These are phyloP conservation scores for Chytriomyces confervae DNA, from an alignment of 192 early-diverging fungal genomes.

Conservation along the genomic window DNA sequence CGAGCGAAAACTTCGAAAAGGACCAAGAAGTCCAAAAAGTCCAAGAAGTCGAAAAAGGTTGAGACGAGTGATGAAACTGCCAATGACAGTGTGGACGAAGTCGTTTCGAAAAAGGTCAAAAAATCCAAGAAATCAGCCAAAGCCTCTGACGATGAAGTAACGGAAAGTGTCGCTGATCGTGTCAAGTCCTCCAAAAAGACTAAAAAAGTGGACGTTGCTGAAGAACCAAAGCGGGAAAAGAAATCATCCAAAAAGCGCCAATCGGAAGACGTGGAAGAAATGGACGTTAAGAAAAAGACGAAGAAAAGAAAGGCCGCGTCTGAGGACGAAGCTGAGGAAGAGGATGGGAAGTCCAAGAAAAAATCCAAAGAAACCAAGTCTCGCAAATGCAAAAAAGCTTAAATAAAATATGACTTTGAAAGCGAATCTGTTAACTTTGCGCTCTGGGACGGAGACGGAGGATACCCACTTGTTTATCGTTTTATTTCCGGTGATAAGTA, in stretches of 20 bases:
- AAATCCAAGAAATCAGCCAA: background rate
- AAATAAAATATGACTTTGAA: too few relatives aligned
- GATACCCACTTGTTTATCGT: too few relatives aligned
- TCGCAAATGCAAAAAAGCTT: too few relatives aligned
- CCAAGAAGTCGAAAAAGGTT: background rate
- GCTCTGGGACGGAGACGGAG: too few relatives aligned
- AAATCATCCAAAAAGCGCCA: background rate
- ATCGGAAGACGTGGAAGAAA: background rate
- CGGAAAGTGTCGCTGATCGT: background rate
- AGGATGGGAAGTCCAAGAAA: conserved; percentile 14
- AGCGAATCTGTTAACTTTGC: too few relatives aligned
- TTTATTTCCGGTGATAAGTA: too few relatives aligned
- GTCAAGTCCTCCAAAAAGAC: background rate
- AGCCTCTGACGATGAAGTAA: background rate
- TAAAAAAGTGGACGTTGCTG: background rate
- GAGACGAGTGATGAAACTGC: background rate
- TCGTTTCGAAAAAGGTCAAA: background rate
- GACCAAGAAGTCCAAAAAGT: background rate
- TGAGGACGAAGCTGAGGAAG: background rate
- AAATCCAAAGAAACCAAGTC: background rate
- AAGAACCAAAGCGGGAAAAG: background rate
- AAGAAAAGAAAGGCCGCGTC: conserved; percentile 4
- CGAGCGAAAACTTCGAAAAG: background rate
- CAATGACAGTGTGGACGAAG: background rate
- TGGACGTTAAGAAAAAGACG: background rate